A percentile compares a stretch with the other conserved stretches of the same genome.
Conservation (phyloP, 257 asterid species). For the Hygrophila difformis region DNA sequence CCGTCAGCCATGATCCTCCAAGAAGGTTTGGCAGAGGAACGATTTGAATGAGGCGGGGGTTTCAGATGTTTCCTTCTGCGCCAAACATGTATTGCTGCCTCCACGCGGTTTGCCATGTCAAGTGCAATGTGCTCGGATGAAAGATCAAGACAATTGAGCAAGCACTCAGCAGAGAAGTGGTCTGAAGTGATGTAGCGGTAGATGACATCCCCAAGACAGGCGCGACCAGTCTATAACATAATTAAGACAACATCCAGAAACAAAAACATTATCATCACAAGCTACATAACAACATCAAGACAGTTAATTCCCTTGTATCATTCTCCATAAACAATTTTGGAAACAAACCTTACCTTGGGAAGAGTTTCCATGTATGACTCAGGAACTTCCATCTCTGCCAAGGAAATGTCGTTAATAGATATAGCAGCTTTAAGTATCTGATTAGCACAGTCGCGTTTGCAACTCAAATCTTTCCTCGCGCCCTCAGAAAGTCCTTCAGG, state of each 20-base stretch:
- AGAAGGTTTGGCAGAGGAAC: conserved; percentile 53
- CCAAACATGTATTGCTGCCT: conserved; percentile 79
- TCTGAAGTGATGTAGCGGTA: conserved; percentile 84
- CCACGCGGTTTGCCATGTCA: conserved; percentile 82
- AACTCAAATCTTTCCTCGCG: conserved; percentile 41
- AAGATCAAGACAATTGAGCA: conserved; percentile 81
- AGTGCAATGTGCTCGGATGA: conserved; percentile 76
- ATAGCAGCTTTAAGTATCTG: conserved; percentile 93
- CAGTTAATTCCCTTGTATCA: no score
- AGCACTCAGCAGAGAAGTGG: conserved; percentile 72
- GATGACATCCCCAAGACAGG: conserved; percentile 82
- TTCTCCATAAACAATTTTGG: not conserved
- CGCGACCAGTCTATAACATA: conserved; percentile 72
- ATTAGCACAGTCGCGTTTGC: conserved; percentile 74
- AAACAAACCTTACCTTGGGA: conserved; percentile 94
- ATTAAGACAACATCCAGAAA: no score
- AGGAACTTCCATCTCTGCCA: conserved; percentile 96
- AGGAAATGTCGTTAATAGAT: conserved; percentile 55
- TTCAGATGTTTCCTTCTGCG: conserved; percentile 43
- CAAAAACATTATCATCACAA: no score
- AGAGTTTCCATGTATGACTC: conserved; percentile 73
- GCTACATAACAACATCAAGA: no score
- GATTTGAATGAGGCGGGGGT: conserved; percentile 35
- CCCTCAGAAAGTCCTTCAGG: conserved; percentile 61
- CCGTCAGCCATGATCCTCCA: conserved; percentile 80